A percentile compares a stretch with the other conserved stretches of the same genome.
Conservation (phyloP, 495 filamentous ascomycete species). For the Penicillium maclennaniae region DNA sequence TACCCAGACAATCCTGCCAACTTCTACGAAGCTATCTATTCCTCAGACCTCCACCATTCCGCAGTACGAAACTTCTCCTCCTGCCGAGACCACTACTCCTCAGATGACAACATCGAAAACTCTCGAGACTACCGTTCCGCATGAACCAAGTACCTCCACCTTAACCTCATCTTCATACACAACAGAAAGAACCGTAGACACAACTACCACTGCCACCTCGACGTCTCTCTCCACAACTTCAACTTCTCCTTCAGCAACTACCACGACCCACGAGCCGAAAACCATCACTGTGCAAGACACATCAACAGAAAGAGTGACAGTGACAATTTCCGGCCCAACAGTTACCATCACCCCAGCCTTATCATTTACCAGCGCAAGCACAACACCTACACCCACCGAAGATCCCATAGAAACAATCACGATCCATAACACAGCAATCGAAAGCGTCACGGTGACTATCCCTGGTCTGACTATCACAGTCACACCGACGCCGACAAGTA, state of each 20-base stretch:
- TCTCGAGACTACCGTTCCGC: neutral
- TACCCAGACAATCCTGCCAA: neutral
- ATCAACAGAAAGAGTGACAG: neutral
- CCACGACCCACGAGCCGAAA: neutral
- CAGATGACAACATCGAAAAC: neutral
- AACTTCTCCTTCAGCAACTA: neutral
- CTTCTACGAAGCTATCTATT: neutral
- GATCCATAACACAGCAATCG: constrained; percentile 5
- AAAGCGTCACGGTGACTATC: constrained; percentile 7
- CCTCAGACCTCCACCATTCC: neutral
- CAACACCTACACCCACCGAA: neutral
- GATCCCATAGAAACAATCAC: constrained; percentile 2
- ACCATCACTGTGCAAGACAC: neutral
- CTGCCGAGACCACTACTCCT: neutral
- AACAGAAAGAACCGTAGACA: neutral
- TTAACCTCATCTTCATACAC: neutral
- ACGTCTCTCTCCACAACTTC: neutral
- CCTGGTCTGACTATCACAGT: constrained; percentile 8
- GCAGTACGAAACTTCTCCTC: neutral
- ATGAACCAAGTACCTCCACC: neutral
- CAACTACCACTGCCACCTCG: neutral
- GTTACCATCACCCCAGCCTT: neutral
- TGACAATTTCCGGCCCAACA: neutral
- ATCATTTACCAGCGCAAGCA: neutral
- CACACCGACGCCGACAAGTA: neutral